Percentiles rank a stretch among this genome's conserved stretches.
phyloP scores from a whole-genome alignment of 1,139 yeast genomes.

The Kurtzmaniella natalensis region DNA sequence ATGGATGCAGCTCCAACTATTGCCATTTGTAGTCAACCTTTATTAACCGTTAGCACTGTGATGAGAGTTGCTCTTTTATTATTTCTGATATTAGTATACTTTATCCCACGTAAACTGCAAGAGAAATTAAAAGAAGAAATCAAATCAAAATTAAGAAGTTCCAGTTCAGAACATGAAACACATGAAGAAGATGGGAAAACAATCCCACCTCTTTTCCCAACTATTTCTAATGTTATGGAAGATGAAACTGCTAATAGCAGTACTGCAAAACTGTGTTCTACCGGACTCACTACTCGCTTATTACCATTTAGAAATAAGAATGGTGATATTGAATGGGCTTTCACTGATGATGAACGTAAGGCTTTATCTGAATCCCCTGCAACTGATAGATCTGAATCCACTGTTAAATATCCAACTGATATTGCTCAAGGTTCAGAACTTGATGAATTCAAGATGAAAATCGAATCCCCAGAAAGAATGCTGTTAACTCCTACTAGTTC shows the following conservation, averaged over 20 bases:
- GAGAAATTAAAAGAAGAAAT: neutral
- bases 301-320: slow-evolving; percentile 47
- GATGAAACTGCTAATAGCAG: slow-evolving; percentile 8
- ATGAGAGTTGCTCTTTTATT: neutral
- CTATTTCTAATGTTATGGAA: slow-evolving; percentile 11
- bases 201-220: slow-evolving; percentile 15
- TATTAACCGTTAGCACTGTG: slow-evolving; percentile 10
- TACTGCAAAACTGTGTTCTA: slow-evolving; percentile 41
- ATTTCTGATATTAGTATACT: neutral
- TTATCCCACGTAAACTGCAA: neutral
- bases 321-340: slow-evolving; percentile 58
- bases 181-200: slow-evolving; percentile 1
- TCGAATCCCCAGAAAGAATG: slow-evolving; percentile 2
- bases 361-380: neutral
- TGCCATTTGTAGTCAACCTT: slow-evolving; percentile 14
- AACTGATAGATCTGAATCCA: neutral
- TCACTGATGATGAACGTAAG: slow-evolving; percentile 33
- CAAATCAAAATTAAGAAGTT: neutral
- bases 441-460: slow-evolving; percentile 23
- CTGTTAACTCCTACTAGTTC: slow-evolving; percentile 45
- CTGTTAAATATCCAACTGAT: neutral
- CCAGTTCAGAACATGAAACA: neutral
- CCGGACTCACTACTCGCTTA: slow-evolving; percentile 43
- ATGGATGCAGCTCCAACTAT: slow-evolving; percentile 4
- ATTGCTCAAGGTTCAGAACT: slow-evolving; percentile 19